Evolutionary conservation across 2,329 filamentous ascomycete species (phyloP), one percentile per base, ranked within the genome.

Genomic region (Acrocalymma vagum): DNA sequence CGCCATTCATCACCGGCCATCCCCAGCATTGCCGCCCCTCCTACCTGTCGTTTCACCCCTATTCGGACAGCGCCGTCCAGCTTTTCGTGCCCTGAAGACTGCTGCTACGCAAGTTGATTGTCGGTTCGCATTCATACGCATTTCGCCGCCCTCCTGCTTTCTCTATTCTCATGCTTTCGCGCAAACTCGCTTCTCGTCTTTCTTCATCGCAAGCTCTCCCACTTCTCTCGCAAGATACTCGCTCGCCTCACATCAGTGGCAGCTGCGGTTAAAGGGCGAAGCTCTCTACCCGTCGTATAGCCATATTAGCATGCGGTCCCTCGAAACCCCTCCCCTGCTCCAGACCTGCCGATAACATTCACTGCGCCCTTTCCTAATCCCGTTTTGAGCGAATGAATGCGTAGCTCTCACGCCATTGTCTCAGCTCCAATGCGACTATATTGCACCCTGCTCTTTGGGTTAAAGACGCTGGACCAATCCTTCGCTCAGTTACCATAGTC

Each of bases 1-100:
- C 23, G 37, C 36, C 18, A 22, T 34, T 29, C 17, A 42, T 26
- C 27, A 38, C 25, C 26, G 20, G n/a, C n/a, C n/a, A n/a, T n/a
- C n/a, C n/a, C n/a, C n/a, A n/a, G n/a, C 33, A 16, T 28, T 35
- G 23, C 33, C 38, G 34, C 25, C n/a, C 14, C 39, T 43, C 28
- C 9, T 38, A 38, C 37, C 31, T 46, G 17, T 38, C 22, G 31
- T 42, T 30, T 46, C 38, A 33, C 36, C 28, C 25, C 32, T 42
- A 37, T 46, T 22, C 30, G 15, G 27, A 33, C 30, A 27, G 26
- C 29, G 23, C 38, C 30, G 29, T 47, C 33, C 34, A 41, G 42
- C 25, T 33, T 34, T 33, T 34, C 35, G 35, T 38, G 21, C 29
- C 29, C 29, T 22, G 3, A 15, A 17, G 36, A 31, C 31, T 38